Conservation (phyloP, 2,329 filamentous ascomycete genomes). For the Xylariomycetidae sp. region DNA sequence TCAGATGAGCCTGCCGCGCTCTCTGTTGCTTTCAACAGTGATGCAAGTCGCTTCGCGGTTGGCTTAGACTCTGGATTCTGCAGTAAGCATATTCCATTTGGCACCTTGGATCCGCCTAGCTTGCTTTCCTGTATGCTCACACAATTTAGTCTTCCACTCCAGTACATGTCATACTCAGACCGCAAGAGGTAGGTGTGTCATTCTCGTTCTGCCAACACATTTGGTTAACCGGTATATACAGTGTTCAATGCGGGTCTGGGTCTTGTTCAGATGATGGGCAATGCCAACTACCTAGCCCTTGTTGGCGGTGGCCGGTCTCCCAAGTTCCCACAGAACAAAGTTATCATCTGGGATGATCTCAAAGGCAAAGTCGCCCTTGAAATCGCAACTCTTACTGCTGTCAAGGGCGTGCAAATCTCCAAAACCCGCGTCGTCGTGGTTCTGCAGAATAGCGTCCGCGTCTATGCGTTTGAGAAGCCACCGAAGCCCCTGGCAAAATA, state of each 20-base stretch:
- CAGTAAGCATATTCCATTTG: constrained; percentile 45
- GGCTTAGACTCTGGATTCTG: constrained; percentile 82
- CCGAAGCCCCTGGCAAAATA: constrained; percentile 67
- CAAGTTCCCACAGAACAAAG: constrained; percentile 84
- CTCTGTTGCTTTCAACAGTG: constrained; percentile 79
- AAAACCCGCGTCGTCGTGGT: constrained; percentile 73
- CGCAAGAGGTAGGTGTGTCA: constrained; percentile 38
- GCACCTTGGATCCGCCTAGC: constrained; percentile 1
- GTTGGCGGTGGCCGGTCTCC: constrained; percentile 83
- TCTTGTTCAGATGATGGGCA: constrained; percentile 79
- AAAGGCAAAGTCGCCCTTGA: constrained; percentile 67
- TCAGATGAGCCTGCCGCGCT: constrained; percentile 69
- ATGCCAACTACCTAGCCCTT: constrained; percentile 79
- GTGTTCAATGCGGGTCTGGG: constrained; percentile 74
- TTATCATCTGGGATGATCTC: constrained; percentile 88
- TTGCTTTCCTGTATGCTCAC: constrained; percentile 14
- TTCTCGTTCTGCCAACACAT: background rate
- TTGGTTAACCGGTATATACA: constrained; percentile 10
- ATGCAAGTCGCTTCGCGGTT: constrained; percentile 78
- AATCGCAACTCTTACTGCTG: constrained; percentile 73
- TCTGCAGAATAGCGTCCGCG: constrained; percentile 72
- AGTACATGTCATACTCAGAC: constrained; percentile 65
- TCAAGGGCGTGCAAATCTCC: constrained; percentile 73
- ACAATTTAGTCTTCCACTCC: constrained; percentile 59
- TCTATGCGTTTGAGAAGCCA: constrained; percentile 72